These are phyloP conservation scores for Coemansia sp. DNA, from an alignment of 192 early-diverging fungal genomes.

Conservation along the genomic window DNA sequence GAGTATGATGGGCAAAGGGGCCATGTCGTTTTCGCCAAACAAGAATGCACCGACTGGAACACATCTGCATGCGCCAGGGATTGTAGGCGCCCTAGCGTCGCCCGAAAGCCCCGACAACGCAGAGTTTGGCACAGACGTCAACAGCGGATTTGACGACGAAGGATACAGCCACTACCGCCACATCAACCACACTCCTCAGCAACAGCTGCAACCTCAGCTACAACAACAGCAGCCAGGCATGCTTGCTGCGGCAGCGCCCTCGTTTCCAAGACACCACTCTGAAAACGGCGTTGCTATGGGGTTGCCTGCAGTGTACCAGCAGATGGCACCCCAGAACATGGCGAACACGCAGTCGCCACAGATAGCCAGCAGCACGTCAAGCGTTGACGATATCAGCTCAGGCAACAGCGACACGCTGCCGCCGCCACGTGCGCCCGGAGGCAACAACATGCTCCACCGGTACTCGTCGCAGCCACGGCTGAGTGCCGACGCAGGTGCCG, in stretches of 20 bases:
- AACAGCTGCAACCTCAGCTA: not conserved
- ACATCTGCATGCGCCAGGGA: not conserved
- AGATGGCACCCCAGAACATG: constrained; percentile 6
- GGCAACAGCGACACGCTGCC: constrained; percentile 27
- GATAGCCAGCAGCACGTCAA: constrained; percentile 33
- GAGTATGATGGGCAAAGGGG: constrained; percentile 13
- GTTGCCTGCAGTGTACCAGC: constrained; percentile 3
- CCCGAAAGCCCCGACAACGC: constrained; percentile 19
- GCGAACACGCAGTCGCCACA: constrained; percentile 16
- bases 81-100: not conserved
- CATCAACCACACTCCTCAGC: constrained; percentile 13
- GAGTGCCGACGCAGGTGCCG: constrained; percentile 15
- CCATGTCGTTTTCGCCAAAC: not conserved
- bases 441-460: constrained; percentile 25
- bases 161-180: constrained; percentile 45
- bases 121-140: constrained; percentile 40
- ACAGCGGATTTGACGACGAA: constrained; percentile 49
- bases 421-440: constrained; percentile 16
- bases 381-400: constrained; percentile 28
- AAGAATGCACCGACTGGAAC: not conserved
- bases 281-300: constrained; percentile 8
- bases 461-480: constrained; percentile 47
- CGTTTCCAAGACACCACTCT: constrained; percentile 13
- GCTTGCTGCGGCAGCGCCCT: constrained; percentile 5
- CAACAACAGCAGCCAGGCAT: constrained; percentile 1